Base-by-base conservation (phyloP, 148 eudicot species). In the Euryodendron excelsum region DNA sequence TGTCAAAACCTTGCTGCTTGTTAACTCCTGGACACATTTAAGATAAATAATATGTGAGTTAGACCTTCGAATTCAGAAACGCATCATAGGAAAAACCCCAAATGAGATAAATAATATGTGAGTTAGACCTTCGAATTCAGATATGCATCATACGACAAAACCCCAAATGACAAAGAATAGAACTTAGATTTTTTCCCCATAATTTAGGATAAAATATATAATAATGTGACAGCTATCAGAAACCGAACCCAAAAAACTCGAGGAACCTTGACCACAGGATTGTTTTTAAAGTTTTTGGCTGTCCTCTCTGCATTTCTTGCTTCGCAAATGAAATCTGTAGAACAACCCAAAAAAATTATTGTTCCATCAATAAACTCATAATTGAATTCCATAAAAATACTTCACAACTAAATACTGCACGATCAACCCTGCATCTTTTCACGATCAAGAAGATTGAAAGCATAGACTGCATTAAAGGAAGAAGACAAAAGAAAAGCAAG, bases 221-320 rank as follows among this genome's bases (percentile, higher is more conserved):
- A 33, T 36, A 2, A 31, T 20, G 30, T 36, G 52, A 70, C 68
- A 61, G 72, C 45, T 52, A 27, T 80, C 25, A 72, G 36, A 71
- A 31, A 31, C 28, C 87, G 58, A 84, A 91, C 99, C 99, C 96
- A 90, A 71, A 82, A 87, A 73, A 96, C 78, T 78, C 7, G 79
- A 82, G 99, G 99, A 79, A 96, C 82, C 86, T 79, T 88, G 83
- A 96, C 86, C 64, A 39, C 78, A 55, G 79, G 84, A 77, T 85
- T 88, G 81, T 84, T 70, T 78, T 76, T 77, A 63, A 96, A 90
- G 85, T 91, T 90, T 68, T 75, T 79, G 64, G 94, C 97, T 25
- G 94, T 85, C 85, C 88, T 90, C 82, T 93, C 93, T 52, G 93
- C 86, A 85, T 93, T 93, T 84, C 77, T 91, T 77, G 94, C 99